Conservation (phyloP, 306 rosid genomes). For the Trichosanthes cucumerina region DNA sequence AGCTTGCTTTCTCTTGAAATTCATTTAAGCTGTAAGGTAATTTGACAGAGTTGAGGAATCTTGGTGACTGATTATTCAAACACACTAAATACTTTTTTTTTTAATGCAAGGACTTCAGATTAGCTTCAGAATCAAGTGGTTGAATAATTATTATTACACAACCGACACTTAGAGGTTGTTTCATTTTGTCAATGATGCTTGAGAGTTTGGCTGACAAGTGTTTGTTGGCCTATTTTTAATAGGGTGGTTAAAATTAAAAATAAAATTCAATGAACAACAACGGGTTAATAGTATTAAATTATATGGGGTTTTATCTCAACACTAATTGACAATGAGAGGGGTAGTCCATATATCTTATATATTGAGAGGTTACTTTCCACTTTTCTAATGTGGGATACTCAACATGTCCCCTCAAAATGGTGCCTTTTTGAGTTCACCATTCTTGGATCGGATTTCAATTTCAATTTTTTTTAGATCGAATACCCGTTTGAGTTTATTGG, state of each 20-base stretch:
- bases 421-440: too few relatives aligned
- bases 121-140: conserved; percentile 7
- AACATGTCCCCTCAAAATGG: too few relatives aligned
- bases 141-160: neutral
- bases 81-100: neutral
- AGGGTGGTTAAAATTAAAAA: too few relatives aligned
- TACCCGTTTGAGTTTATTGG: too few relatives aligned
- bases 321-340: too few relatives aligned
- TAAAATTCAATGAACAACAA: neutral
- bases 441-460: too few relatives aligned
- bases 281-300: too few relatives aligned
- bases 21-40: neutral
- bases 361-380: too few relatives aligned
- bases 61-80: neutral
- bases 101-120: neutral
- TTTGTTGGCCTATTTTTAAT: neutral
- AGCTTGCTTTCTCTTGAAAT: neutral
- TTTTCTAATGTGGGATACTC: too few relatives aligned
- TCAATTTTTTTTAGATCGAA: too few relatives aligned
- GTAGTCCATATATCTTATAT: too few relatives aligned
- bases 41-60: neutral
- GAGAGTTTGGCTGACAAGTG: neutral
- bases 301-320: too few relatives aligned
- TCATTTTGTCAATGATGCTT: neutral
- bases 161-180: neutral